These are phyloP conservation scores for Cladophialophora chaetospira DNA, from an alignment of 2,329 filamentous ascomycete genomes.

Conservation along the genomic window DNA sequence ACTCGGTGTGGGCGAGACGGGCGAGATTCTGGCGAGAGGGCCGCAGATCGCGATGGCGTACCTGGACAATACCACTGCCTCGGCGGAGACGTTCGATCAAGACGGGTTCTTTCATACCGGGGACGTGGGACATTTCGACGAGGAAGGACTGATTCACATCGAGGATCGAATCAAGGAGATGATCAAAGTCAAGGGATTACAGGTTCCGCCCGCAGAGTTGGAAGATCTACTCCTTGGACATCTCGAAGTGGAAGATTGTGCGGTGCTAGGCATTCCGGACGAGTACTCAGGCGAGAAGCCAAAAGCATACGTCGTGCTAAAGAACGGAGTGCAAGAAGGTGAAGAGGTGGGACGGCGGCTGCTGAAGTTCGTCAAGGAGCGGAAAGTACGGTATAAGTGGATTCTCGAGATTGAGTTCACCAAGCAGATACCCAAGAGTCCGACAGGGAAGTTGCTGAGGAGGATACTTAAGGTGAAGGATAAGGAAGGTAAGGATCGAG, in stretches of 20 bases:
- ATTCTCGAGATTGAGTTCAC: slow-evolving; percentile 44
- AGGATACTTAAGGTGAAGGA: slow-evolving; percentile 54
- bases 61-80: slow-evolving; percentile 70
- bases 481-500: slow-evolving; percentile 32
- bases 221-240: slow-evolving; percentile 61
- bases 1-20: slow-evolving; percentile 53
- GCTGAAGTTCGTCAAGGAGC: slow-evolving; percentile 31
- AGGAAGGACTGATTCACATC: slow-evolving; percentile 55
- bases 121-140: slow-evolving; percentile 64
- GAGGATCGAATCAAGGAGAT: slow-evolving; percentile 50
- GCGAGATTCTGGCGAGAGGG: slow-evolving; percentile 70
- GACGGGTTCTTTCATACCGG: slow-evolving; percentile 63
- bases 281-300: slow-evolving; percentile 63
- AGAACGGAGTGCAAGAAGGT: slow-evolving; percentile 65
- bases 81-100: slow-evolving; percentile 67
- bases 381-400: slow-evolving; percentile 39
- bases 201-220: slow-evolving; percentile 63
- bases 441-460: slow-evolving; percentile 72
- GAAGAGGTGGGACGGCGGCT: slow-evolving; percentile 66
- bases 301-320: slow-evolving; percentile 73
- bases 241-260: slow-evolving; percentile 62
- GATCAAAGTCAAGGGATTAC: slow-evolving; percentile 64
- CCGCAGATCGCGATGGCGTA: slow-evolving; percentile 82
- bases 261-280: slow-evolving; percentile 70
- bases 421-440: slow-evolving; percentile 67